Evolutionary conservation across 805 yeast genomes (phyloP).

Genomic region (Alloascoidea hylecoeti): DNA sequence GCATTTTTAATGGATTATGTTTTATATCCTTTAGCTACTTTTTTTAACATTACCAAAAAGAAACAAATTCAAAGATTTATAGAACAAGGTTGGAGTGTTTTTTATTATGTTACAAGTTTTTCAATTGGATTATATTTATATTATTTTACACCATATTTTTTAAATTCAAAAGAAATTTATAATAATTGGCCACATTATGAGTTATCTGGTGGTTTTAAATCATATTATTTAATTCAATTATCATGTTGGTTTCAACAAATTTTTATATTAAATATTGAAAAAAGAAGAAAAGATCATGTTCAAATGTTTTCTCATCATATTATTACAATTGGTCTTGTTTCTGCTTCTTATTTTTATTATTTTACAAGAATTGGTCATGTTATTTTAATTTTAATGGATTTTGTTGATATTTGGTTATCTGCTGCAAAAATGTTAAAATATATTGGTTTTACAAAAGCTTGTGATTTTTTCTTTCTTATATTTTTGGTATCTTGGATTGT

Average conservation of each 20-base stretch:
- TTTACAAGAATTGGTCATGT: conserved; percentile 70
- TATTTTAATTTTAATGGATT: conserved; percentile 69
- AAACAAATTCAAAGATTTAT: conserved; percentile 58
- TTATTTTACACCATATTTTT: conserved; percentile 40
- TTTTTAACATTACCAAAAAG: conserved; percentile 25
- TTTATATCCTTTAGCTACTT: conserved; percentile 40
- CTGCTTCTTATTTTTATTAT: conserved; percentile 62
- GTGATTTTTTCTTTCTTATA: conserved; percentile 56
- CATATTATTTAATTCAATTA: conserved; percentile 59
- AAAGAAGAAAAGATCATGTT: conserved; percentile 62
- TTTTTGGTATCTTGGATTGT: conserved; percentile 60
- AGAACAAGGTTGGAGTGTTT: conserved; percentile 73
- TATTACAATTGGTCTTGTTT: conserved; percentile 52
- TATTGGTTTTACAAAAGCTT: conserved; percentile 39
- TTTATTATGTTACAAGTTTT: conserved; percentile 45
- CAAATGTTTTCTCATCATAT: conserved; percentile 89
- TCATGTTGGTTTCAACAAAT: conserved; percentile 75
- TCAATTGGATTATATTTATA: conserved; percentile 44
- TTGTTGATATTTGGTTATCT: conserved; percentile 60
- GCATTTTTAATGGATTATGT: conserved; percentile 43
- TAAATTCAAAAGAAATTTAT: conserved; percentile 44
- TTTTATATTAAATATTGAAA: conserved; percentile 64
- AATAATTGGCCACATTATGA: conserved; percentile 62
- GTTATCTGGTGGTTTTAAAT: conserved; percentile 37
- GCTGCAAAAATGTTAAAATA: conserved; percentile 70